A percentile compares a stretch with the other conserved stretches of the same genome.
Conservation (phyloP, 2,329 filamentous ascomycete species). For the Fusarium transvaalense region DNA sequence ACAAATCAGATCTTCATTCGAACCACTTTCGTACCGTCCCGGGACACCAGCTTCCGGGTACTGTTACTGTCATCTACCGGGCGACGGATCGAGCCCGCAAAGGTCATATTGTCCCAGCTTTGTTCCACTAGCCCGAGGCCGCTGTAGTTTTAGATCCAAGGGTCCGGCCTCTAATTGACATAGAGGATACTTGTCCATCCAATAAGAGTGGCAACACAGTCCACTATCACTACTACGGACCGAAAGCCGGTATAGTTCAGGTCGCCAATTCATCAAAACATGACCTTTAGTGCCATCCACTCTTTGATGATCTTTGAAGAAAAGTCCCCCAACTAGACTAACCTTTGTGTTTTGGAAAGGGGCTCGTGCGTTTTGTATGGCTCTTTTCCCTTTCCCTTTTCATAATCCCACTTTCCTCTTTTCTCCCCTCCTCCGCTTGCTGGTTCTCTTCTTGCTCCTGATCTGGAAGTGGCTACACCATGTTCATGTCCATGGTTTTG, state of each 20-base stretch:
- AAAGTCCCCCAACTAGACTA: background rate
- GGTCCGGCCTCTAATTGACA: background rate
- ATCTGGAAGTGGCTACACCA: background rate
- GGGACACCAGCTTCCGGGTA: background rate
- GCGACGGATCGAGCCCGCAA: background rate
- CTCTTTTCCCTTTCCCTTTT: background rate
- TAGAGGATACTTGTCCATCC: background rate
- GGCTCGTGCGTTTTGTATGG: background rate
- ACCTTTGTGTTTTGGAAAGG: background rate
- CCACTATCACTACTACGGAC: background rate
- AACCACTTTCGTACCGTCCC: background rate
- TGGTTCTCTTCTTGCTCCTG: background rate
- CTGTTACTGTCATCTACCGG: background rate
- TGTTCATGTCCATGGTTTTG: background rate
- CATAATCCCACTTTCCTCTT: background rate
- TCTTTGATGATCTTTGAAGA: background rate
- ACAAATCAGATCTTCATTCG: background rate
- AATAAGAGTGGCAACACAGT: background rate
- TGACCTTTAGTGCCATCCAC: background rate
- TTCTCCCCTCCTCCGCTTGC: background rate
- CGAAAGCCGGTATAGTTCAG: background rate
- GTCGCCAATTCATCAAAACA: slow-evolving; percentile 3
- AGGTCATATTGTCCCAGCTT: background rate
- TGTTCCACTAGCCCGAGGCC: background rate
- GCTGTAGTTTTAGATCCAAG: background rate